Evolutionary conservation across 345 rosid genomes (phyloP), one percentile per base, ranked within the genome.

Genomic region (Diplotaxis tenuifolia): DNA sequence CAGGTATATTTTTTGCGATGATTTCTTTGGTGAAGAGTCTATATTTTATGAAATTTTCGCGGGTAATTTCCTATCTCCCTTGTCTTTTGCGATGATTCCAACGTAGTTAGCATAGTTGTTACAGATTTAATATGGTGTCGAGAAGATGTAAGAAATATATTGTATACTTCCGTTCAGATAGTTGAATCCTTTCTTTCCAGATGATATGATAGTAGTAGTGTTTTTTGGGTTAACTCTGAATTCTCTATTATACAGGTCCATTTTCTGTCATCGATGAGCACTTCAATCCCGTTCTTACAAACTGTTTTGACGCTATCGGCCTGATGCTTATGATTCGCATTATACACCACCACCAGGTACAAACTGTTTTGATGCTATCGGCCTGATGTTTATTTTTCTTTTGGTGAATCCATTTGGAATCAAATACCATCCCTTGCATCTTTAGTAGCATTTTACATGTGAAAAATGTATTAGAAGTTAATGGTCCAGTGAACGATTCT

Each of bases 241-340:
- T 15, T 45, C 21, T 73, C 27, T 31, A 40, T 63, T 47, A 49
- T 45, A 76, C 89, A 92, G 99, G 99, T 84, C 99, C 99, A 66
- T 88, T 92, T 86, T 88, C 92, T 69, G 99, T 92, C 71, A 85
- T 95, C 28, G 98, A 92, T 61, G 98, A 95, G 68, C 98, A 95
- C 83, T 88, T 95, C 79, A 87, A 79, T 84, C 80, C 90, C 31
- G 82, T 92, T 67, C 88, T 95, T 57, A 89, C 96, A 63, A 90
- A 90, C 83, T 90, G 87, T 78, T 95, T 86, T 80, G 98, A 95
- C 82, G 99, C 99, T 64, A 95, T 95, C 45, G 98, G 99, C 34
- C 82, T 95, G 70, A 92, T 90, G 98, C 92, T 95, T 69, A 92
- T 95, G 99, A 95, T 95, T 80, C 91, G 92, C 71, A 88, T 95